Evolutionary conservation across 1,284 basidiomycete genomes (phyloP), one percentile per base, ranked within the genome.

Genomic region (Ustilago shanxiensis): DNA sequence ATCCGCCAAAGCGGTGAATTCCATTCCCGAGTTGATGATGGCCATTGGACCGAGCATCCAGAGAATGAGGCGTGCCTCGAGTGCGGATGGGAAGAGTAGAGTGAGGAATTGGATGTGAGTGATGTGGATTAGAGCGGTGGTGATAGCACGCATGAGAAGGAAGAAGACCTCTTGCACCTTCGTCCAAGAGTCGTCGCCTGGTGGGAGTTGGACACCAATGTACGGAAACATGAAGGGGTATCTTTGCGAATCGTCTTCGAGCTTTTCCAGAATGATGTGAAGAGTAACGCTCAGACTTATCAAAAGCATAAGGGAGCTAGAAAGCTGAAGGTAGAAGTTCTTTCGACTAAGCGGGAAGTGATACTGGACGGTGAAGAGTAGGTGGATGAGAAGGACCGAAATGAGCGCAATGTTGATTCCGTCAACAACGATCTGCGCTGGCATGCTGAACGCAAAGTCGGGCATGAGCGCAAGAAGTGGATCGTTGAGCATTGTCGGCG

Each of bases 101-200:
- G 96, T 97, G 63, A 99, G 89, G 87, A 98, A 98, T 86, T 99
- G 97, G 61, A 99, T 98, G 87, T 99, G 95, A 0, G 96, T 97
- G 68, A 95, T 92, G 68, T 96, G 95, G 31, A 94, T 93, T 49
- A 97, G 87, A 9, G 90, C 92, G 10, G 92, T 93, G 10, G 93
- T 93, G 11, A 93, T 89, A 1, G 93, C 93, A 75, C 93, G 93
- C 89, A 98, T 92, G 51, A 94, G 88, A 50, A 93, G 89, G 94
- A 94, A 98, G 4, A 92, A 92, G 0, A 91, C 92, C 29, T 90
- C 88, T 78, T 93, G 90, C 0, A 90, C 89, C 6, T 88, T 83
- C 2, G 88, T 89, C 95, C 95, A 98, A 0, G 82, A 74, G 24
- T 82, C 73, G 0, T 91, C 91, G 1, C 94, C 95, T 2, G 97